Percentiles rank a stretch among this genome's conserved stretches.
phyloP scores from a whole-genome alignment of 352 stramenopile genomes.

The Globisporangium carolinianum region DNA sequence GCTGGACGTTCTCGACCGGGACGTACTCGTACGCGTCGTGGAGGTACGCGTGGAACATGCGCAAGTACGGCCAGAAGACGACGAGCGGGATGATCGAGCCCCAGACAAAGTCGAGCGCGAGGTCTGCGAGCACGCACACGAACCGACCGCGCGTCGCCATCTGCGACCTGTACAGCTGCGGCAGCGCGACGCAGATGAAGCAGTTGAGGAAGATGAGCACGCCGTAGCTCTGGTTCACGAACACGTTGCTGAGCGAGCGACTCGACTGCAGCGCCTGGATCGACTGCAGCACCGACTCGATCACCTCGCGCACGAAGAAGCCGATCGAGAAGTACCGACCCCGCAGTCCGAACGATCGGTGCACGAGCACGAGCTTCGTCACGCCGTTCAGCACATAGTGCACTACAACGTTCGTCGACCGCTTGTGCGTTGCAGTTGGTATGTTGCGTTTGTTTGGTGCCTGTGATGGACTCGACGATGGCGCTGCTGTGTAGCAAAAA shows the following conservation, averaged over 20 bases:
- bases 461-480: background rate
- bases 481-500: conserved; percentile 4
- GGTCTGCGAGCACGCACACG: conserved; percentile 18
- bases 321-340: conserved; percentile 11
- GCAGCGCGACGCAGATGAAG: conserved; percentile 20
- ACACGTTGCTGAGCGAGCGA: conserved; percentile 17
- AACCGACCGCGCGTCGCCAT: conserved; percentile 18
- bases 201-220: conserved; percentile 24
- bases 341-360: conserved; percentile 4
- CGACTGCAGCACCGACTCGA: conserved; percentile 19
- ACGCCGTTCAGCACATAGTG: background rate
- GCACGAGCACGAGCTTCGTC: background rate
- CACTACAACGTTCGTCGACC: background rate
- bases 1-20: conserved; percentile 4
- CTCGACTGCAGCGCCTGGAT: conserved; percentile 21
- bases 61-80: conserved; percentile 17
- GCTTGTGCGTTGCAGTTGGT: background rate
- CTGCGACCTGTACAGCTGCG: conserved; percentile 14
- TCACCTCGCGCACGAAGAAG: conserved; percentile 12
- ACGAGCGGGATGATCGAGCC: conserved; percentile 20
- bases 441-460: too few species aligned
- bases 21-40: background rate
- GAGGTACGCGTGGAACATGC: conserved; percentile 10
- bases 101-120: conserved; percentile 25
- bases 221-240: conserved; percentile 25